Evolutionary conservation across 2,329 filamentous ascomycete genomes (phyloP).

Genomic region (Dothistroma pini): DNA sequence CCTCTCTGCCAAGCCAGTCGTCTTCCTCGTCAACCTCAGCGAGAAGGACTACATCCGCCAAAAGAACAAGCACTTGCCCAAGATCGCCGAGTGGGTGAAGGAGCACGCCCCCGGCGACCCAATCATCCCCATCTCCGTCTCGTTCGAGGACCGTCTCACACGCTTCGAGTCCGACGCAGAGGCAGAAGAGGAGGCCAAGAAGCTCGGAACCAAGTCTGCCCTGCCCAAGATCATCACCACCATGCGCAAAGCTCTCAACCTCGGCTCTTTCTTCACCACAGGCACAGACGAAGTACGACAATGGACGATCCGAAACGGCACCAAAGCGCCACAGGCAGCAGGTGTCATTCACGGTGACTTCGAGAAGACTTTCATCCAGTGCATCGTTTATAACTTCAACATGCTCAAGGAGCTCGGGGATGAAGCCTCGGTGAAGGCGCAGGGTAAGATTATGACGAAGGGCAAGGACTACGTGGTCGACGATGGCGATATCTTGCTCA

Average conservation of each 20-base stretch:
- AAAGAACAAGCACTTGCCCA: conserved; percentile 98
- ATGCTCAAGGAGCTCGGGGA: conserved; percentile 81
- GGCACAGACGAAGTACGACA: conserved; percentile 95
- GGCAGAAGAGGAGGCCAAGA: conserved; percentile 82
- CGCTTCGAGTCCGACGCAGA: conserved; percentile 73
- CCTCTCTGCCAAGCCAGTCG: conserved; percentile 92
- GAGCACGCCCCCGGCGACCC: conserved; percentile 81
- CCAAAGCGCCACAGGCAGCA: conserved; percentile 94
- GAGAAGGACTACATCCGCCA: conserved; percentile 97
- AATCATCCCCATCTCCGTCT: conserved; percentile 88
- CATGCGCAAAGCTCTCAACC: conserved; percentile 88
- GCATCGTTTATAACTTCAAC: conserved; percentile 85
- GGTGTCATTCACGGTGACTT: conserved; percentile 99
- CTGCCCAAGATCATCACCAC: conserved; percentile 87
- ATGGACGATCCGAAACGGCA: conserved; percentile 95
- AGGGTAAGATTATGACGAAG: conserved; percentile 97
- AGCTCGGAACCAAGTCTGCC: conserved; percentile 76
- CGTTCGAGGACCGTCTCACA: conserved; percentile 87
- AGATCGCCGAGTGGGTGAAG: conserved; percentile 95
- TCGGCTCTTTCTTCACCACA: conserved; percentile 96
- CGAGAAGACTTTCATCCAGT: conserved; percentile 99
- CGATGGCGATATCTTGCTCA: conserved; percentile 77
- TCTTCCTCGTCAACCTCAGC: conserved; percentile 94
- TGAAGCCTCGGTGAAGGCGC: conserved; percentile 82
- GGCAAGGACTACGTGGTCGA: conserved; percentile 94